Evolutionary conservation across 2,329 filamentous ascomycete species (phyloP).

Genomic region (Trichophaea hybrida): DNA sequence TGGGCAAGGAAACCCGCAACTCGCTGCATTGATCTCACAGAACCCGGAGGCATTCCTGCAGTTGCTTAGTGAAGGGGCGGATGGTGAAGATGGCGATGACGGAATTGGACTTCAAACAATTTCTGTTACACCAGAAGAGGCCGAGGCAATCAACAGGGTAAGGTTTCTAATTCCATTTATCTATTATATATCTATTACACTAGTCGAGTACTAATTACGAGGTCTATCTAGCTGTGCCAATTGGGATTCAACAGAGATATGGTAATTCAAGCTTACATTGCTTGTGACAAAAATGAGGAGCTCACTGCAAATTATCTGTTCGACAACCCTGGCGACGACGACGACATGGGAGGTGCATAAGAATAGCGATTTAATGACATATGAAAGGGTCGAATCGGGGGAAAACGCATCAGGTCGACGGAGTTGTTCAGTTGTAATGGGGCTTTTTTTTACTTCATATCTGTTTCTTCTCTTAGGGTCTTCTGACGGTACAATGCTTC

Average conservation of each 20-base stretch:
- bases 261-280: constrained; percentile 96
- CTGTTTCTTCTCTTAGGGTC: neutral
- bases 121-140: constrained; percentile 85
- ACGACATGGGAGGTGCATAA: constrained; percentile 6
- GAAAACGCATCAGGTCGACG: neutral
- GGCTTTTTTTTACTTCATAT: neutral
- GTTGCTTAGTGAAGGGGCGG: constrained; percentile 73
- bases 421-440: constrained; percentile 2
- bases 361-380: neutral
- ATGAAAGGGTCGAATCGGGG: neutral
- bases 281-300: constrained; percentile 98
- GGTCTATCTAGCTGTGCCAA: constrained; percentile 54
- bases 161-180: constrained; percentile 30
- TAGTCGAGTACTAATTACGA: constrained; percentile 5
- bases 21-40: constrained; percentile 79
- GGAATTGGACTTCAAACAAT: constrained; percentile 76
- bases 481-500: neutral
- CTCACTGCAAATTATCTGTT: constrained; percentile 96
- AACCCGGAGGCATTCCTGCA: constrained; percentile 90
- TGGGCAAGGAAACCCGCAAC: constrained; percentile 81
- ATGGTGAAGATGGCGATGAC: constrained; percentile 49
- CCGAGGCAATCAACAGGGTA: constrained; percentile 91
- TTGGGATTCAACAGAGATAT: constrained; percentile 86
- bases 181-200: constrained; percentile 5
- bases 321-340: constrained; percentile 79